Evolutionary conservation across 257 asterid species (phyloP).

Genomic region (Eustoma russellianum): DNA sequence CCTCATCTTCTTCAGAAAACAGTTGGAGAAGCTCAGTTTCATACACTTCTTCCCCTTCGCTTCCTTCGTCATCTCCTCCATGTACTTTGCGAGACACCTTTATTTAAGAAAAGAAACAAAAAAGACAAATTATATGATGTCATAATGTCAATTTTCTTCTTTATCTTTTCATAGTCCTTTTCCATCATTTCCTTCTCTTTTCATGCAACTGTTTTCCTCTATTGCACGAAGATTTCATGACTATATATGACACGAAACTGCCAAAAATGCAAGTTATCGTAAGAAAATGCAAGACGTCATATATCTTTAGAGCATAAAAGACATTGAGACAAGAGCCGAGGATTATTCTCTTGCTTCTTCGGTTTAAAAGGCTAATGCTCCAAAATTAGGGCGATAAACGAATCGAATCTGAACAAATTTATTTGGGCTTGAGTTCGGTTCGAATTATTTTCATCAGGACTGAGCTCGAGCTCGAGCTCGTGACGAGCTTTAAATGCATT

Average conservation of each 20-base stretch:
- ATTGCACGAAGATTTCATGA: slow-evolving; percentile 45
- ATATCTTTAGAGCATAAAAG: not conserved
- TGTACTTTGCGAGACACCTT: slow-evolving; percentile 45
- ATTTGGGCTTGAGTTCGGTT: too few species aligned
- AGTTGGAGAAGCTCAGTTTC: slow-evolving; percentile 68
- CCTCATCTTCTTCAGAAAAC: slow-evolving; percentile 86
- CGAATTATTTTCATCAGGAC: too few species aligned
- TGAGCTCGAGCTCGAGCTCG: too few species aligned
- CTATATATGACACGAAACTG: slow-evolving; percentile 8
- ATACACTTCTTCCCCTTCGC: slow-evolving; percentile 32
- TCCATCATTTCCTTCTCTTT: too few species aligned
- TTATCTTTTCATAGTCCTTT: slow-evolving; percentile 1
- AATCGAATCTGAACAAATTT: too few species aligned
- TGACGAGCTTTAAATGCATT: too few species aligned
- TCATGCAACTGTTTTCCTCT: slow-evolving; percentile 21
- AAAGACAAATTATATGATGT: not conserved
- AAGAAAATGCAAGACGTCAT: not conserved
- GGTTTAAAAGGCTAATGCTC: not conserved
- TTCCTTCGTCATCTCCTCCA: slow-evolving; percentile 34
- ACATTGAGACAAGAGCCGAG: not conserved
- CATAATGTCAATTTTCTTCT: slow-evolving; percentile 10
- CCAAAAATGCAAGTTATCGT: slow-evolving; percentile 11
- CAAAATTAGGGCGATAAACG: too few species aligned
- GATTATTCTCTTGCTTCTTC: slow-evolving; percentile 1
- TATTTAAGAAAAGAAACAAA: slow-evolving; percentile 1